These are phyloP conservation scores for Posidonia australis DNA, from an alignment of 106 monocot species.

Conservation along the genomic window DNA sequence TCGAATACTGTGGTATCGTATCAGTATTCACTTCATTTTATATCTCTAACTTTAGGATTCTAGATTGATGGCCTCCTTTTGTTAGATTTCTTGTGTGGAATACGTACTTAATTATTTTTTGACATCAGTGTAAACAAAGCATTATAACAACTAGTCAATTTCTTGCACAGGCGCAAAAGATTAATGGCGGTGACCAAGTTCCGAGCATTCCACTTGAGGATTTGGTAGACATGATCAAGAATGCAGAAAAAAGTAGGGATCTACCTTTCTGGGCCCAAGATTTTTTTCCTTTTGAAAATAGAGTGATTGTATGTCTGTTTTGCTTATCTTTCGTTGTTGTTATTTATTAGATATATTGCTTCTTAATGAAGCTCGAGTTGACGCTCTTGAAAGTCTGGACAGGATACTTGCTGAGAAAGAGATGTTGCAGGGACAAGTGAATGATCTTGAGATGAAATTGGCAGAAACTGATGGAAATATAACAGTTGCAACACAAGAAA, in stretches of 20 bases:
- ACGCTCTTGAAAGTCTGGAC: conserved; percentile 56
- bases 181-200: conserved; percentile 18
- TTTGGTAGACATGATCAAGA: conserved; percentile 59
- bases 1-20: too few species aligned
- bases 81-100: too few species aligned
- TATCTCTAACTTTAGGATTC: too few species aligned
- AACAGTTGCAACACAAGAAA: conserved; percentile 39
- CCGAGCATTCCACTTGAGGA: conserved; percentile 33
- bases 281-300: too few species aligned
- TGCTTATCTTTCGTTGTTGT: conserved; percentile 10
- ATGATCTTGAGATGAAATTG: conserved; percentile 51
- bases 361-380: conserved; percentile 73
- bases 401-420: conserved; percentile 68
- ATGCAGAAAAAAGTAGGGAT: conserved; percentile 64
- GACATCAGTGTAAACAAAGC: too few species aligned
- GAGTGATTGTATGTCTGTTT: neutral
- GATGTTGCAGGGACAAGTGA: conserved; percentile 51
- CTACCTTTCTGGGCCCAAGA: neutral
- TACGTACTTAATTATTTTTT: too few species aligned
- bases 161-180: conserved; percentile 24
- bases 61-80: too few species aligned
- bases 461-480: conserved; percentile 39
- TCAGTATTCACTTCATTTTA: too few species aligned
- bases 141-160: neutral
- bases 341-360: conserved; percentile 59